Base-by-base conservation (phyloP, 257 asterid genomes). In the Scutellaria galericulata region DNA sequence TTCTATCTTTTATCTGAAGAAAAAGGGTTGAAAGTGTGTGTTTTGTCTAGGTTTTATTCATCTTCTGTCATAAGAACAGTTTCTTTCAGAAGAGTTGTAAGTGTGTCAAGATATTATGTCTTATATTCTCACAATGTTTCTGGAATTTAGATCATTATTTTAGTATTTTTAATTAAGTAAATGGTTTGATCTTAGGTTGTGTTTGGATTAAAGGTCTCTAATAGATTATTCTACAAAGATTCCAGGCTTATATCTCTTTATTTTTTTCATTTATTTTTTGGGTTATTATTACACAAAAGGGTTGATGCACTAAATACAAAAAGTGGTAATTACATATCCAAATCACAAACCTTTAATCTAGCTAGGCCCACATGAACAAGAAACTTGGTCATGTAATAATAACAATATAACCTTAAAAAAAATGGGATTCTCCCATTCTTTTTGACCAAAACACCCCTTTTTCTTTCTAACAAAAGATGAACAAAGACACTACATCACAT, bases 391-490 rank as follows among this genome's bases (percentile, higher is more conserved):
- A 12, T 27, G 60, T 48, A 41, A 50, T n/a, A 52, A 46, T 27
- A 68, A 56, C 11, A 64, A 60, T 35, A 22, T 65, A 53, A 22
- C 71, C 40, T 18, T 31, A 4, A 31, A 31, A 64, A 31, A 71
- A 57, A 67, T 62, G 56, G 63, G 83, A 75, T 68, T 66, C 75
- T 65, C 79, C 66, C 78, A 64, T 66, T 72, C 78, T 72, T 81
- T 86, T 83, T 89, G 83, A 87, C 92, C 76, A 76, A 68, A 86
- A 82, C 64, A 66, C 74, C 55, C 75, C 90, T 76, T 86, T 57
- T 66, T 77, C 69, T 77, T 61, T 70, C 69, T 75, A 83, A 72
- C 72, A 74, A 55, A 64, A 80, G 45, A 81, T 37, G 22, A 57
- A 70, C 74, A 76, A 55, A 76, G 55, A 55, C 76, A 71, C 78